Conservation (phyloP, 352 stramenopile genomes). For the Globisporangium solare region DNA sequence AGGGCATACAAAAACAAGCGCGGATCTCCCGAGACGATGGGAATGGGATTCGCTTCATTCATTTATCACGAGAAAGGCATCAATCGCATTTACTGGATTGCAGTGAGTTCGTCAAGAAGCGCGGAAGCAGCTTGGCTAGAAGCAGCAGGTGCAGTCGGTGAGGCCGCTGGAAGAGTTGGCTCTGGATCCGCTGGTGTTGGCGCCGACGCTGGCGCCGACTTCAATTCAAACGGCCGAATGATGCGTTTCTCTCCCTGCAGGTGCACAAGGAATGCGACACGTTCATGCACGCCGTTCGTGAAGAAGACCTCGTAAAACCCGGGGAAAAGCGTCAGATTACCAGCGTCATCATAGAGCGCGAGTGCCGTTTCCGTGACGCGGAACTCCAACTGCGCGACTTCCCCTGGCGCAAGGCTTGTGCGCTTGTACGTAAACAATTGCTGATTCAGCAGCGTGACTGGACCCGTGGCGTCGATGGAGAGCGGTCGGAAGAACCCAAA, state of each 20-base stretch:
- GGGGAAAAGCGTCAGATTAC: conserved; percentile 48
- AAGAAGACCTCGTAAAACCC: conserved; percentile 75
- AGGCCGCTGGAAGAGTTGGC: neutral
- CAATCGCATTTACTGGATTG: conserved; percentile 8
- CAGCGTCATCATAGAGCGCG: conserved; percentile 49
- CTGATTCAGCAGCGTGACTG: conserved; percentile 61
- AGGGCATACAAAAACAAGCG: neutral
- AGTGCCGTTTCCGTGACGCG: conserved; percentile 39
- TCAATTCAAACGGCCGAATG: conserved; percentile 33
- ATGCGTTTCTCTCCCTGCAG: conserved; percentile 38
- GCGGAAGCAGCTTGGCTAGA: neutral
- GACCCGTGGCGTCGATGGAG: conserved; percentile 46
- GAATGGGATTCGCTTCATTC: neutral
- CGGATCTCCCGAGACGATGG: too few relatives aligned
- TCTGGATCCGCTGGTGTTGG: too few relatives aligned
- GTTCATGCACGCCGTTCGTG: conserved; percentile 66
- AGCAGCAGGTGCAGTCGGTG: neutral
- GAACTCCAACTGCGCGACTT: conserved; percentile 36
- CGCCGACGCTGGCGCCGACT: neutral
- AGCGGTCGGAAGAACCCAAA: conserved; percentile 75
- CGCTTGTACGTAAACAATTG: conserved; percentile 71
- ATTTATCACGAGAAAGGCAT: neutral
- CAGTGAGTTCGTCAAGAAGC: neutral
- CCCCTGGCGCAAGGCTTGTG: conserved; percentile 35
- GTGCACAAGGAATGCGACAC: conserved; percentile 59